Base-by-base conservation (phyloP, 2,329 filamentous ascomycete genomes). In the Ustulina deusta region DNA sequence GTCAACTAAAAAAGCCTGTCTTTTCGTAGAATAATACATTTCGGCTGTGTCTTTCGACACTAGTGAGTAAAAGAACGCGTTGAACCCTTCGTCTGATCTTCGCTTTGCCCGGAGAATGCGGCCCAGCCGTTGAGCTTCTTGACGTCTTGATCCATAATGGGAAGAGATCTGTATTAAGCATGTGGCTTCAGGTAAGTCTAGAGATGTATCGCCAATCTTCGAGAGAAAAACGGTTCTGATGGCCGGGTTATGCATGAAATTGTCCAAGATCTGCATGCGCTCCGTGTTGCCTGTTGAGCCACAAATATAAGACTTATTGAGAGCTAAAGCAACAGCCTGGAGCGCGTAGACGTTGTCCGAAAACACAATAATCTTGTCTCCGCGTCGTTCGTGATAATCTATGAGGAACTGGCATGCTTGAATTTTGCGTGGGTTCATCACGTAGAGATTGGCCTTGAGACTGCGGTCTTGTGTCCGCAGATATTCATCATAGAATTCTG, bases 351-450 rank as follows among this genome's bases (percentile, higher is more conserved):
- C 93, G 73, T 98, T 97, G 79, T 99, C 96, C 0, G 94, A 97
- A 79, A 98, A 98, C 49, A 99, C 95, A 71, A 98, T 98, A 73
- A 98, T 94, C 81, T 98, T 98, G 83, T 98, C 96, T 36, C 96
- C 95, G 68, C 96, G 89, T 63, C 90, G 90, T 80, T 98, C 95
- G 79, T 99, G 96, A 77, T 97, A 98, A 79, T 98, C 93, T 77
- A 99, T 98, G n/a, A 99, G 86, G 77, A 96, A 98, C 78, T 99
- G 95, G 74, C 94, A 97, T 0, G 95, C 94, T 80, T 98, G 96
- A 78, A 97, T 97, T 80, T 99, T 99, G 72, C 91, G 87, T 0
- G 96, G 96, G 75, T 99, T 99, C 94, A 99, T 98, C 72, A 97
- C 97, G 75, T 96, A 97, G 1, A 98, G 87, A 11, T 80, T 81